Base-by-base conservation (phyloP, 1,284 basidiomycete species). In the Trametes versicolor region DNA sequence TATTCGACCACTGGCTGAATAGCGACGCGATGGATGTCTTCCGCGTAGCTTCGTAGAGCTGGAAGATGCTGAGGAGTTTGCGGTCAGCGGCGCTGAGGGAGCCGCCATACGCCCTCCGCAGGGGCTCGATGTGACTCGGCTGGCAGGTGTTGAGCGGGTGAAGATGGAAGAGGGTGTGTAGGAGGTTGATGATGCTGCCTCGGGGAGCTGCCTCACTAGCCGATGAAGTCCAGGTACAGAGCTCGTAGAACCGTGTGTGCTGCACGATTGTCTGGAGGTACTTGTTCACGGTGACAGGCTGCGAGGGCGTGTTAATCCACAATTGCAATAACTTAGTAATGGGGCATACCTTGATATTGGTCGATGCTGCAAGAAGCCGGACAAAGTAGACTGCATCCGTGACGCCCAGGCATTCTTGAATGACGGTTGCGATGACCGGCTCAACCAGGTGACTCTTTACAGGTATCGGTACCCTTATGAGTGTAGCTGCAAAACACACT, bases 81-180 rank as follows among this genome's bases (percentile, higher is more conserved):
- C 85, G 82, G 74, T 98, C 96, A 0, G 88, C 72, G 0, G 65
- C 62, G 0, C 87, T 85, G 36, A 92, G 76, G 0, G 91, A 91
- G 1, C 93, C 96, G 4, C 85, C 79, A 75, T 98, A 98, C 1
- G 96, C 78, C 8, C 78, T 79, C 36, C 93, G 77, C 32, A 97
- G 81, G 1, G 94, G 92, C 59, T 92, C 88, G 55, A 97, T 78
- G 69, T 96, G 93, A 10, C 88, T 90, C 9, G 90, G 84, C 73
- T 96, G 95, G 72, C 93, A 95, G 1, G 95, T 91, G 70, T 94
- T 94, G 21, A 83, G 79, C 0, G 94, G 91, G 72, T 95, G 89
- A 15, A 90, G 82, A 61, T 85, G 76, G 80, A 96, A 97, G 3
- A 97, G 81, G 1, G 78, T 77, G 60, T 88, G 82, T 1, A 96